phyloP scores from a whole-genome alignment of 108 stramenopile genomes.

The Cyclotella baltica region DNA sequence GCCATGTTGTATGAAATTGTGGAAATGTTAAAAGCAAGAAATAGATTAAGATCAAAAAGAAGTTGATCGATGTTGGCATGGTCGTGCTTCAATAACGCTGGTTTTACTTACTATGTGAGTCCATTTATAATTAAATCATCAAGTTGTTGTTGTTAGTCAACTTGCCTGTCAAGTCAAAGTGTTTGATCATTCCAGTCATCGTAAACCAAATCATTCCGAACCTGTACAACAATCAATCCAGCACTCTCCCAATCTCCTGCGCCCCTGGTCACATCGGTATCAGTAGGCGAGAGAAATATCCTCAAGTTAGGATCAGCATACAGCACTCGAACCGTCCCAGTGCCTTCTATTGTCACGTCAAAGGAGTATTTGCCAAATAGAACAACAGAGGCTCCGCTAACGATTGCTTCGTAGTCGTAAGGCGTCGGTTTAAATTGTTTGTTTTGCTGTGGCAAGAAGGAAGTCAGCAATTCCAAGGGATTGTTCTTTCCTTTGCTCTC shows the following conservation, averaged over 20 bases:
- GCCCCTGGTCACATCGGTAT: slow-evolving; percentile 44
- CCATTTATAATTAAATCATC: neutral
- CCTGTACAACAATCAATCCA: slow-evolving; percentile 51
- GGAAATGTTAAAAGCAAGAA: slow-evolving; percentile 23
- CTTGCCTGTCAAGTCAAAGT: neutral
- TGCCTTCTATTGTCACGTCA: slow-evolving; percentile 37
- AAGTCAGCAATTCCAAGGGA: slow-evolving; percentile 24
- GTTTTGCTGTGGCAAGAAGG: slow-evolving; percentile 13
- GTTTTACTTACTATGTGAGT: neutral
- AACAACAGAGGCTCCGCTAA: slow-evolving; percentile 41
- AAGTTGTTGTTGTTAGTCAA: neutral
- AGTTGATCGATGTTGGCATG: neutral
- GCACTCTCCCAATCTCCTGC: slow-evolving; percentile 42
- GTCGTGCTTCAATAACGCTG: neutral
- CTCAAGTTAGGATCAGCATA: slow-evolving; percentile 43
- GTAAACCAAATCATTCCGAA: slow-evolving; percentile 40
- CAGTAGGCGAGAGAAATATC: slow-evolving; percentile 41
- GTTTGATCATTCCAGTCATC: slow-evolving; percentile 37
- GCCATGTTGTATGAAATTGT: slow-evolving; percentile 41
- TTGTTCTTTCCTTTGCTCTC: neutral
- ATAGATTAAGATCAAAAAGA: neutral
- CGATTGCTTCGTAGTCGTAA: slow-evolving; percentile 43
- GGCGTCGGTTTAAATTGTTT: slow-evolving; percentile 27
- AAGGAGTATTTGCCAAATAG: slow-evolving; percentile 28
- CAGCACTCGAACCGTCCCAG: slow-evolving; percentile 42